Evolutionary conservation across 1,284 basidiomycete genomes (phyloP).

Genomic region (Neolentinus lepideus): DNA sequence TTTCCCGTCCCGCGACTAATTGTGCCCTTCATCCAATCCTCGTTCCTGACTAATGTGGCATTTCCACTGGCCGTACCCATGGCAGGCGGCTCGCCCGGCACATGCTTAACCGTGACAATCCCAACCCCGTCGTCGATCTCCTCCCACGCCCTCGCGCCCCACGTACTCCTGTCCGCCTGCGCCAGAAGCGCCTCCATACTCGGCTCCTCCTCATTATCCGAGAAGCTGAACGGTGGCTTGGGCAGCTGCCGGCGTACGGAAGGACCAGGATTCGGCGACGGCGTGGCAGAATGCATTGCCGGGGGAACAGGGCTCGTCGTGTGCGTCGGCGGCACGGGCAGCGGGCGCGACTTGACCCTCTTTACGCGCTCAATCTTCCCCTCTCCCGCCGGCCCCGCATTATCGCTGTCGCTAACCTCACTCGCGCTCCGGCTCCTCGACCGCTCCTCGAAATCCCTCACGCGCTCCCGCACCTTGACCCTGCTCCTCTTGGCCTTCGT

Average conservation of each 20-base stretch:
- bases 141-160: constrained; percentile 39
- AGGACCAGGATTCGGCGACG: background rate
- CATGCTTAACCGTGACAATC: constrained; percentile 27
- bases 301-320: background rate
- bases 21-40: constrained; percentile 5
- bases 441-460: constrained; percentile 13
- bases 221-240: background rate
- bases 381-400: background rate
- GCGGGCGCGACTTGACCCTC: background rate
- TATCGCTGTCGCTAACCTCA: constrained; percentile 3
- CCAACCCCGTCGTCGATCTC: constrained; percentile 24
- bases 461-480: constrained; percentile 8
- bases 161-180: constrained; percentile 17
- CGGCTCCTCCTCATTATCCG: constrained; percentile 29
- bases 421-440: constrained; percentile 12
- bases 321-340: background rate
- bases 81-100: constrained; percentile 14
- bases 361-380: background rate
- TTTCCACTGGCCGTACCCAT: constrained; percentile 1
- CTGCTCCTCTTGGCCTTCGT: background rate
- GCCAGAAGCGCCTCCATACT: constrained; percentile 42
- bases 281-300: background rate
- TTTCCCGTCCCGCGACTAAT: constrained; percentile 12
- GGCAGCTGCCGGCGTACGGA: background rate
- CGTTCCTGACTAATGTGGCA: background rate